Evolutionary conservation across 2,329 filamentous ascomycete genomes (phyloP).

Genomic region (Aphanoascus verrucosus): DNA sequence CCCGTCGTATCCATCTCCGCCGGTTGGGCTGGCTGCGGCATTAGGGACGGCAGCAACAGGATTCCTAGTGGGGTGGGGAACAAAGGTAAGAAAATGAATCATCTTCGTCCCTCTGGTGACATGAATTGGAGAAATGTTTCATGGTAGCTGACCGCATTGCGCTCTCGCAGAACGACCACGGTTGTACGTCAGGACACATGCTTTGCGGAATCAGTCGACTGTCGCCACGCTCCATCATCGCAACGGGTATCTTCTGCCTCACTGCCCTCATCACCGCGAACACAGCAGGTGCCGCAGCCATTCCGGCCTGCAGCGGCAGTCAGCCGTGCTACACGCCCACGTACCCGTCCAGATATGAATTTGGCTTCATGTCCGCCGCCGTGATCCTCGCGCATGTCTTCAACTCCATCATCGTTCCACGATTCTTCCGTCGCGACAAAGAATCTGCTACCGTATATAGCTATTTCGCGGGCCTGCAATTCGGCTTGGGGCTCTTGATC

Average conservation of each 20-base stretch:
- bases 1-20: slow-evolving; percentile 33
- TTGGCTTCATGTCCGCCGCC: slow-evolving; percentile 27
- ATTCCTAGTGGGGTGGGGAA: slow-evolving; percentile 42
- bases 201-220: slow-evolving; percentile 43
- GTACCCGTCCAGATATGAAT: slow-evolving; percentile 32
- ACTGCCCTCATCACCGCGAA: slow-evolving; percentile 37
- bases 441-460: slow-evolving; percentile 30
- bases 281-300: slow-evolving; percentile 23
- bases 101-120: too few species aligned
- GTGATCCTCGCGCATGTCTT: slow-evolving; percentile 24
- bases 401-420: slow-evolving; percentile 28
- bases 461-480: slow-evolving; percentile 41
- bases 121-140: too few species aligned
- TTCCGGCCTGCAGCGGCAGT: slow-evolving; percentile 31
- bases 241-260: slow-evolving; percentile 37
- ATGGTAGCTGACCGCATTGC: slow-evolving; percentile 1
- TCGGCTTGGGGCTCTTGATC: slow-evolving; percentile 43
- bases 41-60: slow-evolving; percentile 35
- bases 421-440: slow-evolving; percentile 22
- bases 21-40: slow-evolving; percentile 27
- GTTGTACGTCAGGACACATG: slow-evolving; percentile 48
- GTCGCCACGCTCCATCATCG: slow-evolving; percentile 40
- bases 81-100: slow-evolving; percentile 41
- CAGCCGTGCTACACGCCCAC: slow-evolving; percentile 39
- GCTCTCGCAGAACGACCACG: slow-evolving; percentile 33